A percentile compares a stretch with the other conserved stretches of the same genome.
phyloP scores from a whole-genome alignment of 352 stramenopile genomes.

The Globisporangium lucens region DNA sequence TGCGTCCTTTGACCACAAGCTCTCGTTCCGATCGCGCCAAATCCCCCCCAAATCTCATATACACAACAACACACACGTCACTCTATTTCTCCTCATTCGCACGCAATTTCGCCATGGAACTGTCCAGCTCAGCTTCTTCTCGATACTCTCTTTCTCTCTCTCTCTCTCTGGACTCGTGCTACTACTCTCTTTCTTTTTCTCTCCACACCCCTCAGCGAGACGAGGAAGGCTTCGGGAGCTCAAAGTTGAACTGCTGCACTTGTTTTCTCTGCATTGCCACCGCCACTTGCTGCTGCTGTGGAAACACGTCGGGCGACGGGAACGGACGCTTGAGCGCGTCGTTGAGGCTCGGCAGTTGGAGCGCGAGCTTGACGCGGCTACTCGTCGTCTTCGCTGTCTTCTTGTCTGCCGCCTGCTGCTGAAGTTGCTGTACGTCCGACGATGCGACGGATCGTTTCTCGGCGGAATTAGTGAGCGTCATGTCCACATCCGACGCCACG shows the following conservation, averaged over 20 bases:
- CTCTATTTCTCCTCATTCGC: no score
- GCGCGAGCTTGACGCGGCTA: constrained; percentile 13
- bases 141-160: no score
- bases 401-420: constrained; percentile 16
- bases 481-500: constrained; percentile 31
- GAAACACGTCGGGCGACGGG: constrained; percentile 8
- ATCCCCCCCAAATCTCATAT: no score
- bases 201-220: background rate
- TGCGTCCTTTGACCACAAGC: no score
- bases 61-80: no score
- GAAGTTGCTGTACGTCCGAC: constrained; percentile 8
- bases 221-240: background rate
- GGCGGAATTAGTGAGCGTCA: constrained; percentile 8
- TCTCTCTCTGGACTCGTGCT: no score
- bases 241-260: constrained; percentile 9
- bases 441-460: constrained; percentile 10
- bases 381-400: constrained; percentile 21
- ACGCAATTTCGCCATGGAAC: no score
- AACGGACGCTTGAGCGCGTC: constrained; percentile 37
- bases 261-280: background rate
- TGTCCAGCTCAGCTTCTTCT: no score
- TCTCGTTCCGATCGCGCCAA: no score
- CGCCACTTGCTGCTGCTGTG: background rate
- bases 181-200: no score
- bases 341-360: constrained; percentile 39